These are phyloP conservation scores for Teratosphaeria epicoccoides DNA, from an alignment of 2,329 filamentous ascomycete genomes.

Conservation along the genomic window DNA sequence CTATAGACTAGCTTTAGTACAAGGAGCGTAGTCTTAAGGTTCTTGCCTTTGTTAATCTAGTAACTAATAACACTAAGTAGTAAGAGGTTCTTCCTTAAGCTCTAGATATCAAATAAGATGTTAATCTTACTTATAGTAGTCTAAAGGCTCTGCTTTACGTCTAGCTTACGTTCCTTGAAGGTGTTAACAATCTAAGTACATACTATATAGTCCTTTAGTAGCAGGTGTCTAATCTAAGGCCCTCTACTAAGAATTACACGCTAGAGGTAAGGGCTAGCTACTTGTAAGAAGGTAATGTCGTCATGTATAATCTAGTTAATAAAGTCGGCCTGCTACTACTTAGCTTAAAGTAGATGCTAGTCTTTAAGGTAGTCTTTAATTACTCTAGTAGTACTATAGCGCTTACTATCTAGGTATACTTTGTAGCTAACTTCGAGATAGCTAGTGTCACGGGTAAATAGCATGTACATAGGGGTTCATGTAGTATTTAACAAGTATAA, in stretches of 20 bases:
- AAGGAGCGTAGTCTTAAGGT: background rate
- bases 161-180: background rate
- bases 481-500: no score
- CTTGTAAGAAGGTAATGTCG: slow-evolving; percentile 1
- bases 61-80: slow-evolving; percentile 2
- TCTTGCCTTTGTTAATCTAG: slow-evolving; percentile 1
- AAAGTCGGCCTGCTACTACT: slow-evolving; percentile 1
- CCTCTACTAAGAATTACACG: slow-evolving; percentile 1
- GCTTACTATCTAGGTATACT: background rate
- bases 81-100: background rate
- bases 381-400: background rate
- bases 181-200: background rate
- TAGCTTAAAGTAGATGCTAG: slow-evolving; percentile 1
- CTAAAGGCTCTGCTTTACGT: slow-evolving; percentile 1
- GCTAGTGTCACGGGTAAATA: no score
- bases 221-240: background rate
- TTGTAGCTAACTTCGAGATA: background rate
- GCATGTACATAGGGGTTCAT: no score
- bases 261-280: background rate
- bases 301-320: background rate
- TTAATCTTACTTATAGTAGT: background rate
- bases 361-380: background rate
- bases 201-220: background rate
- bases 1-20: background rate
- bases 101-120: slow-evolving; percentile 3